These are phyloP conservation scores for Pseudomicrostroma phylloplanum DNA, from an alignment of 1,284 basidiomycete genomes.

Conservation along the genomic window DNA sequence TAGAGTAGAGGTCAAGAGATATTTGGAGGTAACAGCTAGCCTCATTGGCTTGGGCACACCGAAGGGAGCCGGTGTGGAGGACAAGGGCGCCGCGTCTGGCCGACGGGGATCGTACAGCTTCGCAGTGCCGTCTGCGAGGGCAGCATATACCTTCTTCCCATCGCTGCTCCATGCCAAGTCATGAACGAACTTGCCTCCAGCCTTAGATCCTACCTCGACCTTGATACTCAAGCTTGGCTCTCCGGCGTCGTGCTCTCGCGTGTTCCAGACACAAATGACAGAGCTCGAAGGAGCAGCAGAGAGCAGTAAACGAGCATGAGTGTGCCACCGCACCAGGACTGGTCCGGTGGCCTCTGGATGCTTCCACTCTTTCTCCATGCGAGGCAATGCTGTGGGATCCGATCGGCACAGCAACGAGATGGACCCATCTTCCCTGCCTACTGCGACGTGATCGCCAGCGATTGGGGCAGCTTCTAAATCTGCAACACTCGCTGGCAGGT, in stretches of 20 bases:
- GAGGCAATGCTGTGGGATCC: neutral
- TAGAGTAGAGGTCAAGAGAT: neutral
- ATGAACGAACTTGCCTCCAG: slow-evolving; percentile 1
- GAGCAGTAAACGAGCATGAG: neutral
- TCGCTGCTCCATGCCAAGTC: neutral
- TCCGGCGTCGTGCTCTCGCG: neutral
- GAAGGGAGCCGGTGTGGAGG: neutral
- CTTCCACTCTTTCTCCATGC: neutral
- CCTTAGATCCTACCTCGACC: neutral
- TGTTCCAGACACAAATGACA: neutral
- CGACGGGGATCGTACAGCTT: neutral
- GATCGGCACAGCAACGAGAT: neutral
- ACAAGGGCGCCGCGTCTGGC: neutral
- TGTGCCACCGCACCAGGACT: neutral
- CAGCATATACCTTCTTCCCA: neutral
- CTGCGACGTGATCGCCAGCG: neutral
- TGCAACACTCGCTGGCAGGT: neutral
- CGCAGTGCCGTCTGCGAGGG: neutral
- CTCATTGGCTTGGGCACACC: slow-evolving; percentile 4
- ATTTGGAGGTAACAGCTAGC: neutral
- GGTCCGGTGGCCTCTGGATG: neutral
- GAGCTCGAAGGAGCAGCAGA: neutral
- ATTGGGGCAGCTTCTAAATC: neutral
- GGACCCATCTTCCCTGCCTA: slow-evolving; percentile 2
- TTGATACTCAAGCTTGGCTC: neutral